Evolutionary conservation across 805 yeast species (phyloP), one percentile per base, ranked within the genome.

Genomic region (Clavispora asparagi): DNA sequence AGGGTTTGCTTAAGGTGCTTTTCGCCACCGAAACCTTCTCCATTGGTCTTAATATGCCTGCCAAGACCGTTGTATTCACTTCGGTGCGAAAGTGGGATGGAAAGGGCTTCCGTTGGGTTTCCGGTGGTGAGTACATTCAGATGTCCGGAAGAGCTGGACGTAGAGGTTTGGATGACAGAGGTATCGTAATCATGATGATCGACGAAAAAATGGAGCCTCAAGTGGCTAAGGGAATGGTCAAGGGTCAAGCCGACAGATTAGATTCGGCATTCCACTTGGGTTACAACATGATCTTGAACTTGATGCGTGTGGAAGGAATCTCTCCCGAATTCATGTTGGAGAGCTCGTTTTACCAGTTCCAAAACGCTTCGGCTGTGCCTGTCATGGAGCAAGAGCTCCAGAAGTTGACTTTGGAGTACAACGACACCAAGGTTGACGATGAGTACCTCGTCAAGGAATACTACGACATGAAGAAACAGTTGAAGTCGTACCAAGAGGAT

Each of bases 131-230:
- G 70, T 94, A 94, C 68, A 94, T 94, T 62, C 99, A 94, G 71
- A 94, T 94, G 99, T 88, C 97, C 39, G 99, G 99, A 55, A 83
- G 99, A 68, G 99, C 99, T 19, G 99, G 99, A 58, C 91, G 99
- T 76, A 87, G 99, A 78, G 99, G 99, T 62, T 78, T 94, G 57
- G 99, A 94, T 77, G 99, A 94, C 65, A 85, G 99, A 65, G 99
- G 99, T 71, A 90, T 94, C 66, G 99, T 94, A 42, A 94, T 94
- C 55, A 87, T 94, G 94, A 94, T 94, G 99, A 90, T 94, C 64
- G 98, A 94, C 64, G 98, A 94, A 64, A 94, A 94, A 61, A 94
- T 94, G 99, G 99, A 94, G 65, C 99, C 99, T 4, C 95, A 91
- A 58, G 97, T 94, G 38, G 99, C 99, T 17, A 94, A 94, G 63